phyloP scores from a whole-genome alignment of 768 basidiomycete species.

The Xerocomellus intermedius region DNA sequence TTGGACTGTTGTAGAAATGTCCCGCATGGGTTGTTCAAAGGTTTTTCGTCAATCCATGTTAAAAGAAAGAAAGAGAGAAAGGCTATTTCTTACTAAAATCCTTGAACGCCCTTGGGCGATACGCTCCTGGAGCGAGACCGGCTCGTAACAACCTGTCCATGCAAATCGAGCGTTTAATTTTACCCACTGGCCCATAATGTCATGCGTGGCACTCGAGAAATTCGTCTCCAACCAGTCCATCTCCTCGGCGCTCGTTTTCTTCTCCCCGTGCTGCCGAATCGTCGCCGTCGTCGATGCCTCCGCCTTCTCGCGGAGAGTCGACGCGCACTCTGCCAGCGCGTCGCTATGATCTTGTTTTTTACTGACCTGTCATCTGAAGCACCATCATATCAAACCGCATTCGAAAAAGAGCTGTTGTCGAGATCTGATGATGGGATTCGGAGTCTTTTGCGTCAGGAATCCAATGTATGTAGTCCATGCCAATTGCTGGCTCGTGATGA shows the following conservation, averaged over 20 bases:
- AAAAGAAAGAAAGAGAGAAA: background rate
- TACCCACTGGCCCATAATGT: constrained; percentile 51
- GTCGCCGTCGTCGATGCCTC: constrained; percentile 1
- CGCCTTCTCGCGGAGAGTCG: constrained; percentile 9
- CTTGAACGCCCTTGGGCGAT: constrained; percentile 43
- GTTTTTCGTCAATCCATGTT: background rate
- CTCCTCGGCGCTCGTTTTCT: constrained; percentile 24
- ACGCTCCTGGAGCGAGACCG: constrained; percentile 53
- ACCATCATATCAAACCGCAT: constrained; percentile 48
- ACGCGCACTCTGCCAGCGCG: constrained; percentile 21
- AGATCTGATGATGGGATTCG: constrained; percentile 51
- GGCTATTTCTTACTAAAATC: constrained; percentile 39
- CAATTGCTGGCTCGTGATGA: constrained; percentile 26
- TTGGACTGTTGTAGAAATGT: constrained; percentile 51
- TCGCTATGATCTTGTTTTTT: constrained; percentile 14
- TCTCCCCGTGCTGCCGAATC: constrained; percentile 12
- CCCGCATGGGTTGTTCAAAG: constrained; percentile 35
- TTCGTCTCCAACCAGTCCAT: constrained; percentile 43
- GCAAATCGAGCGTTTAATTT: constrained; percentile 41
- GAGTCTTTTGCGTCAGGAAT: constrained; percentile 50
- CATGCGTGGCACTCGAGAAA: constrained; percentile 36
- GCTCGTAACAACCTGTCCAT: constrained; percentile 47
- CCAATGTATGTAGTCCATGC: constrained; percentile 47
- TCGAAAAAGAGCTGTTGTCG: constrained; percentile 40
- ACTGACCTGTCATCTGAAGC: constrained; percentile 21